Evolutionary conservation across 2,329 filamentous ascomycete genomes (phyloP), one percentile per base, ranked within the genome.

Genomic region (Cryphonectria naterciae): DNA sequence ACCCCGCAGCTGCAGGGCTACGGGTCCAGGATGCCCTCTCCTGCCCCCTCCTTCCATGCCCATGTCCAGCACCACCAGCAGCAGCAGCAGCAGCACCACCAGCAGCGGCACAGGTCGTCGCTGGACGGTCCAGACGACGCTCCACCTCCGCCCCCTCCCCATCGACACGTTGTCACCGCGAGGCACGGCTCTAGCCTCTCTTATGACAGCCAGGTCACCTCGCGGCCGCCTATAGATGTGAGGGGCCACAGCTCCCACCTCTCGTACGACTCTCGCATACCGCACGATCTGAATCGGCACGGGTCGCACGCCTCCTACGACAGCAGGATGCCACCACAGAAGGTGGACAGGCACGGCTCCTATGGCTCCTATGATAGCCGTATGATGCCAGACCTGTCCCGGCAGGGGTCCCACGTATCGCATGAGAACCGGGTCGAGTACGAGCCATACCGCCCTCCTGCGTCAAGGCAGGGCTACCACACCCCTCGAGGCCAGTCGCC

Each of bases 71-170:
- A 75, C 43, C 75, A 74, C 32, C 74, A 73, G 43, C 43, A 46
- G 43, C 43, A 49, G 43, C 43, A 49, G 43, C 43, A 49, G 19
- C 43, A 49, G 43, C 43, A 49, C 17, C 43, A 75, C 39, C 75
- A 74, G 32, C 43, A 75, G 46, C 75, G 74, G 32, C 74, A 73
- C 68, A 68, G 69, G 69, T 72, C 75, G 11, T 72, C 73, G 5
- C 46, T 78, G 70, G 77, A 81, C 28, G 79, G 84, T 61, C 82
- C 83, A 52, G 86, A 87, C 56, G 89, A 88, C 28, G 92, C 92
- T 11, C 93, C 94, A 25, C 94, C 94, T 10, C 94, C 94, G 1
- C 91, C 94, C 2, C 94, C 95, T 0, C 92, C 92, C 11, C 94
- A 97, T 74, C 91, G 94, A 10, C 93, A 94, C 80, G 86, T 83